These are phyloP conservation scores for Theobroma grandiflorum DNA, from an alignment of 441 rosid genomes.

Conservation along the genomic window DNA sequence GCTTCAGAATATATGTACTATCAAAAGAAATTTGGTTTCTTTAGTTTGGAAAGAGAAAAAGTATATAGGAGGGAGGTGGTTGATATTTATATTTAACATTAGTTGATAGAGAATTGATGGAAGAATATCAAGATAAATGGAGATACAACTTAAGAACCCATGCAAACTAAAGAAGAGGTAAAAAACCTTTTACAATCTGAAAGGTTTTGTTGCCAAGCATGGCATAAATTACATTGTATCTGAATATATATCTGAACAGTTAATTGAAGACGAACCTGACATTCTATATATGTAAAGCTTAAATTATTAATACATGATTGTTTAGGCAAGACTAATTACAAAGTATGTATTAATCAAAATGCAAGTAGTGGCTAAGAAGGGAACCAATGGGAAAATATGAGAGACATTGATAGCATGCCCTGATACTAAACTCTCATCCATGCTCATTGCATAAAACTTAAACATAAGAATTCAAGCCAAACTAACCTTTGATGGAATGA, in stretches of 20 bases:
- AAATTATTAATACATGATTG: no score
- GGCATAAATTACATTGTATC: no score
- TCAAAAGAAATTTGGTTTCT: constrained; percentile 9
- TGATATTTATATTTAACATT: background rate
- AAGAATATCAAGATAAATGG: background rate
- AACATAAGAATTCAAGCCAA: constrained; percentile 28
- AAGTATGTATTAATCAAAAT: constrained; percentile 74
- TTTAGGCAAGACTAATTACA: constrained; percentile 68
- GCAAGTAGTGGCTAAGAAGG: constrained; percentile 68
- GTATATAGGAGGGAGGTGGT: background rate
- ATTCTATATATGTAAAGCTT: no score
- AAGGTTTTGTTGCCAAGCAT: background rate
- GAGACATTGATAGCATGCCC: background rate
- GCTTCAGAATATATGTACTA: background rate
- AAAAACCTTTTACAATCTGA: background rate
- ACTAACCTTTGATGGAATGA: constrained; percentile 58
- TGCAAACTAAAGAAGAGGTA: background rate
- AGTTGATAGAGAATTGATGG: background rate
- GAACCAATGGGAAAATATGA: constrained; percentile 64
- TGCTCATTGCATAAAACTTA: constrained; percentile 2
- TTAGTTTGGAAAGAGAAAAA: background rate
- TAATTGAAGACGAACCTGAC: no score
- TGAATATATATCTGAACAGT: no score
- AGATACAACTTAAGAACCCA: background rate
- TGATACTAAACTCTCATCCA: constrained; percentile 1